Base-by-base conservation (phyloP, 1,284 basidiomycete genomes). In the Mycena sp. region DNA sequence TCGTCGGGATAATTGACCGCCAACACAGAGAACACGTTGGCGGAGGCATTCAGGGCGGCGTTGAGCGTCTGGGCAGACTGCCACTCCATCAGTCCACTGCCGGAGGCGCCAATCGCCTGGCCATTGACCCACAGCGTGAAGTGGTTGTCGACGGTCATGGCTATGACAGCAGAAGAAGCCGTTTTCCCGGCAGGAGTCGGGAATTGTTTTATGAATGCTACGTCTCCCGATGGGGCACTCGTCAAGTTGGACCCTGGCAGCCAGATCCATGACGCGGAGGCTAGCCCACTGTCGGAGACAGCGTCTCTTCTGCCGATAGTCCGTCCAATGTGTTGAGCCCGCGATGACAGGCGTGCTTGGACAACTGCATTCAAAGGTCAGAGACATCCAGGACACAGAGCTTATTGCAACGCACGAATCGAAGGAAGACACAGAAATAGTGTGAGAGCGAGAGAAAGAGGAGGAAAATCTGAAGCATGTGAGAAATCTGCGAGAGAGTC, bases 211-310 rank as follows among this genome's bases (percentile, higher is more conserved):
- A 59, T 12, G 57, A 64, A 64, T 6, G 50, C 62, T 12, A 52
- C 48, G 43, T 25, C 53, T 2, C 61, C 55, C 10, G 37, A 10
- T 12, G 49, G 12, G 25, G 52, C 52, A 14, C 9, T 45, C 6
- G 23, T 4, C 17, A 46, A 17, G 23, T 26, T 54, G 17, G 56
- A 19, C 1, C n/a, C 41, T n/a, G 50, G 28, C 29, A 46, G 19
- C 62, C 62, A 64, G 35, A 64, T 64, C 62, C 57, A 64, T 6
- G 57, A 64, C 2, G 61, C 60, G 25, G 38, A 21, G 2, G 37
- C 14, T 2, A 62, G 46, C n/a, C 29, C 60, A 29, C 45, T 62
- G 19, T 50, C 46, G 7, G 45, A 5, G 35, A 61, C 19, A 1
- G 58, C 44, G 25, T 57, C 55, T 14, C 55, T 43, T 19, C 25